Evolutionary conservation across 805 yeast species (phyloP).

Genomic region (Zygosaccharomyces siamensis): DNA sequence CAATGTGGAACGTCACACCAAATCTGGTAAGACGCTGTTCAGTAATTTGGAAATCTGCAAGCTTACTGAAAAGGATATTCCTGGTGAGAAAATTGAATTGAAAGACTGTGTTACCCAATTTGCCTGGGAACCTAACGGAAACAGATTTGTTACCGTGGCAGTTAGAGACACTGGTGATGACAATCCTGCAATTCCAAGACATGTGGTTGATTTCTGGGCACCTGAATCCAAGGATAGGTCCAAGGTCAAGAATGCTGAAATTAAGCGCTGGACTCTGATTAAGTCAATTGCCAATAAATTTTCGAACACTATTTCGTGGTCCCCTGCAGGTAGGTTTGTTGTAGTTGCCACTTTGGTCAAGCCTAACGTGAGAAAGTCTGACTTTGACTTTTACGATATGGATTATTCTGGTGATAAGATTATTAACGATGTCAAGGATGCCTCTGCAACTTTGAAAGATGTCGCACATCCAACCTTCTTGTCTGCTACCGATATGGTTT

Average conservation of each 20-base stretch:
- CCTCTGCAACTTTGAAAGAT: slow-evolving; percentile 53
- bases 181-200: slow-evolving; percentile 61
- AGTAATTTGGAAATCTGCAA: slow-evolving; percentile 90
- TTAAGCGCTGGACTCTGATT: slow-evolving; percentile 56
- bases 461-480: slow-evolving; percentile 60
- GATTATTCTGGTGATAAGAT: slow-evolving; percentile 68
- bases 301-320: slow-evolving; percentile 73
- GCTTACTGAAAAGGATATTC: slow-evolving; percentile 80
- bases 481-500: slow-evolving; percentile 76
- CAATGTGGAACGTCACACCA: slow-evolving; percentile 94
- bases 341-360: slow-evolving; percentile 45
- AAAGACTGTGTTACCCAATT: slow-evolving; percentile 83
- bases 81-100: slow-evolving; percentile 90
- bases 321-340: slow-evolving; percentile 90
- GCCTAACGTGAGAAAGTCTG: slow-evolving; percentile 48
- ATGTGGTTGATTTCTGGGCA: slow-evolving; percentile 73
- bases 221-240: slow-evolving; percentile 60
- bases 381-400: slow-evolving; percentile 79
- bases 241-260: slow-evolving; percentile 37
- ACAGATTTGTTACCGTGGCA: slow-evolving; percentile 77
- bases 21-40: slow-evolving; percentile 86
- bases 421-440: slow-evolving; percentile 38
- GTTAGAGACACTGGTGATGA: slow-evolving; percentile 46
- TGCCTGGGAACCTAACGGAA: slow-evolving; percentile 94
- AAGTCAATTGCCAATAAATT: slow-evolving; percentile 56